Percentiles rank a stretch among this genome's conserved stretches.
Conservation (phyloP, 2,329 filamentous ascomycete genomes). For the Fusarium armeniacum region DNA sequence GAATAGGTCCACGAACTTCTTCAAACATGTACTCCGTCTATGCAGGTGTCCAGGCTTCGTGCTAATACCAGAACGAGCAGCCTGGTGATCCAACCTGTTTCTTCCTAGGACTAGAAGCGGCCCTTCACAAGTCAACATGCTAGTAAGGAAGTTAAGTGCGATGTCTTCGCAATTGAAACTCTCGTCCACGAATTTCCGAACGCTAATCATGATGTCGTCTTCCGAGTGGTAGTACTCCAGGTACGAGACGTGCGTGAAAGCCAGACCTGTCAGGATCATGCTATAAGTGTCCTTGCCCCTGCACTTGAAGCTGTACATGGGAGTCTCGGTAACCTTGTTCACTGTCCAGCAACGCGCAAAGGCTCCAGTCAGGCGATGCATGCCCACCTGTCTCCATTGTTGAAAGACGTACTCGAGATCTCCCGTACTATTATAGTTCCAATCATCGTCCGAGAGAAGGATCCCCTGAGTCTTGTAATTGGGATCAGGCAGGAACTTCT, state of each 20-base stretch:
- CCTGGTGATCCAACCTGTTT: neutral
- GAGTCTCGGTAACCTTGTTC: conserved; percentile 35
- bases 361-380: conserved; percentile 52
- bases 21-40: neutral
- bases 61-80: neutral
- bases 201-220: conserved; percentile 44
- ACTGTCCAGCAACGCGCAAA: conserved; percentile 52
- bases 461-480: conserved; percentile 54
- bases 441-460: conserved; percentile 57
- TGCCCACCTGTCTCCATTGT: conserved; percentile 54
- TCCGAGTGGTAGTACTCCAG: conserved; percentile 56
- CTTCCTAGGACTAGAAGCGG: conserved; percentile 52
- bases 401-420: conserved; percentile 57
- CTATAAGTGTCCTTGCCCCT: conserved; percentile 48
- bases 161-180: conserved; percentile 58
- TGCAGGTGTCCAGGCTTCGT: neutral
- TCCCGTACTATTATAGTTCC: conserved; percentile 53
- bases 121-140: conserved; percentile 51
- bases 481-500: conserved; percentile 55
- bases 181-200: conserved; percentile 55
- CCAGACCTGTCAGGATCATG: conserved; percentile 56
- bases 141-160: conserved; percentile 55
- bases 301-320: conserved; percentile 52
- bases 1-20: neutral
- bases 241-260: conserved; percentile 55